Percentiles rank a stretch among this genome's conserved stretches.
Evolutionary conservation across 2,329 filamentous ascomycete species (phyloP).

Genomic region (Fusarium kyushuense): DNA sequence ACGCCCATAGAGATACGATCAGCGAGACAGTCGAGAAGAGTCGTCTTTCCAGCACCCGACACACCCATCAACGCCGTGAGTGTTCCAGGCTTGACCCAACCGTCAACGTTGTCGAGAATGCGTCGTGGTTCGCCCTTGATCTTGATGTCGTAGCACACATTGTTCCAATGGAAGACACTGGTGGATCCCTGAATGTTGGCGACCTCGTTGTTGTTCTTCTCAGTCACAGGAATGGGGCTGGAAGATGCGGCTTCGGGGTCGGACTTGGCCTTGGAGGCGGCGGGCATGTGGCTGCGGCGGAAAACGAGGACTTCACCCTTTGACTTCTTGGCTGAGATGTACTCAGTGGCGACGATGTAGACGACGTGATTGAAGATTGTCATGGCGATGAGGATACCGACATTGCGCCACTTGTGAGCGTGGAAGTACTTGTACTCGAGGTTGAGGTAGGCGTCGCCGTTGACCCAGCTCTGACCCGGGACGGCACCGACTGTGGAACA

Average conservation of each 20-base stretch:
- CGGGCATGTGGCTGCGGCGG: slow-evolving; percentile 56
- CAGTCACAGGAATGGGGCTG: slow-evolving; percentile 35
- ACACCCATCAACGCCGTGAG: slow-evolving; percentile 76
- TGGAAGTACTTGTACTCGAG: slow-evolving; percentile 61
- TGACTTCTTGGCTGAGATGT: slow-evolving; percentile 61
- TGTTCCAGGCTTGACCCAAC: slow-evolving; percentile 81
- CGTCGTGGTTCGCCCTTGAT: slow-evolving; percentile 73
- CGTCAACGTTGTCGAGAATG: slow-evolving; percentile 77
- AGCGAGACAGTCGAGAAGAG: slow-evolving; percentile 72
- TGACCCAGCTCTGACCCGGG: slow-evolving; percentile 58
- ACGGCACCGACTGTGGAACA: slow-evolving; percentile 63
- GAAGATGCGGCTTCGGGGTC: slow-evolving; percentile 42
- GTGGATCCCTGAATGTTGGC: slow-evolving; percentile 46
- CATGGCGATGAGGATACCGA: slow-evolving; percentile 68
- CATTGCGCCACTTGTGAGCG: slow-evolving; percentile 66
- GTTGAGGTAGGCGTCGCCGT: slow-evolving; percentile 62
- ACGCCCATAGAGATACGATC: slow-evolving; percentile 80
- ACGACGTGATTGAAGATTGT: slow-evolving; percentile 60
- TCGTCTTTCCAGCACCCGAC: slow-evolving; percentile 69
- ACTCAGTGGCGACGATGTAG: slow-evolving; percentile 65
- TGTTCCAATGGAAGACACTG: slow-evolving; percentile 74
- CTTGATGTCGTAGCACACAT: slow-evolving; percentile 80
- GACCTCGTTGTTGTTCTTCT: slow-evolving; percentile 33
- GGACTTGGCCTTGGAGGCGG: slow-evolving; percentile 31
- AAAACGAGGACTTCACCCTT: slow-evolving; percentile 73